A percentile compares a stretch with the other conserved stretches of the same genome.
Conservation (phyloP, 192 early-diverging fungal genomes). For the Dimargaris cristalligena region DNA sequence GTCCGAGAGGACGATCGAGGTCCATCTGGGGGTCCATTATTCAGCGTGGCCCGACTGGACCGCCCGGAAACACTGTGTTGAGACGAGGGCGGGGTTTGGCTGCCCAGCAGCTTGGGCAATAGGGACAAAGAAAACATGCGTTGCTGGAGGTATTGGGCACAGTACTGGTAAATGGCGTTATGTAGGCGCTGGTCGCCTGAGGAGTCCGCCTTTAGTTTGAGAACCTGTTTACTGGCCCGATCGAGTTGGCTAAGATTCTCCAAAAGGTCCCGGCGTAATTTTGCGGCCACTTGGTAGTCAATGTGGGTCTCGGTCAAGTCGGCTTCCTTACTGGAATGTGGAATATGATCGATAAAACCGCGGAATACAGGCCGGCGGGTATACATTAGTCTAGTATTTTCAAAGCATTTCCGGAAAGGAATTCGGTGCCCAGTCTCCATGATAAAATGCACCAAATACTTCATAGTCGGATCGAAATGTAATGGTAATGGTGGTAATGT, state of each 20-base stretch:
- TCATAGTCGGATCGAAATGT: no score
- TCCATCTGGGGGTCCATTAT: no score
- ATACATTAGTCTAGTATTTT: no score
- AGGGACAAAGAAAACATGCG: slow-evolving; percentile 64
- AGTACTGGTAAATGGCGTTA: slow-evolving; percentile 38
- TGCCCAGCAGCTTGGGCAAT: slow-evolving; percentile 25
- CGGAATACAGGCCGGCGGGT: no score
- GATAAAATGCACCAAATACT: no score
- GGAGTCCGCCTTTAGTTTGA: slow-evolving; percentile 27
- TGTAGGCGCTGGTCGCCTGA: slow-evolving; percentile 38
- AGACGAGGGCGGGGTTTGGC: not conserved
- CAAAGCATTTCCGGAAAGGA: no score
- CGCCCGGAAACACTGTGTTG: not conserved
- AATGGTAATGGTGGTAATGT: no score
- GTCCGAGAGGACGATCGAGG: no score
- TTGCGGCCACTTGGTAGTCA: slow-evolving; percentile 38
- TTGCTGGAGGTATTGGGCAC: slow-evolving; percentile 53
- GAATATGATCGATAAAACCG: no score
- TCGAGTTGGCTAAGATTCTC: slow-evolving; percentile 48
- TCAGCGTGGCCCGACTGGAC: not conserved
- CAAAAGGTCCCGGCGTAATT: slow-evolving; percentile 42
- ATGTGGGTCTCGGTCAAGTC: slow-evolving; percentile 29
- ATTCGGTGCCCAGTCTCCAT: no score
- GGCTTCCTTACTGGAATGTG: slow-evolving; percentile 27
- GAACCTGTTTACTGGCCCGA: slow-evolving; percentile 38